These are phyloP conservation scores for Cladophialophora carrionii DNA, from an alignment of 2,329 filamentous ascomycete species.

Conservation along the genomic window DNA sequence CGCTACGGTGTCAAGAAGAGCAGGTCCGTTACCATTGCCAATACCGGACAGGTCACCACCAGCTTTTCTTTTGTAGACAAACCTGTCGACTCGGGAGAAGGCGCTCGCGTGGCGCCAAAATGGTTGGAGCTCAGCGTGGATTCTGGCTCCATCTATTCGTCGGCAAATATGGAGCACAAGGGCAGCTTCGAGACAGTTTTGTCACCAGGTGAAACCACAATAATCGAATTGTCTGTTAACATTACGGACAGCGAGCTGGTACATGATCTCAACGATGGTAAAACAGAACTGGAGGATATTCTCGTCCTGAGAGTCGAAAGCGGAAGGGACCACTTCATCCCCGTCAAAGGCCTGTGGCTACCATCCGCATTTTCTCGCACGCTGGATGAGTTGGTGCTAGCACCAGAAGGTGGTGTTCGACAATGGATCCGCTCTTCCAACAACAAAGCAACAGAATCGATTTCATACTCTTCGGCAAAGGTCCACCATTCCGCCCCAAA, in stretches of 20 bases:
- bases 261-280: conserved; percentile 70
- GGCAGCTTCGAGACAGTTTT: conserved; percentile 61
- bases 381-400: conserved; percentile 82
- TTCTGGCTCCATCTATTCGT: conserved; percentile 38
- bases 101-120: conserved; percentile 49
- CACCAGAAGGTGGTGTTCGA: conserved; percentile 78
- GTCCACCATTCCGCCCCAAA: conserved; percentile 75
- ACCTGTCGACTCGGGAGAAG: conserved; percentile 28
- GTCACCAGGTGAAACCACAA: conserved; percentile 80
- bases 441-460: conserved; percentile 35
- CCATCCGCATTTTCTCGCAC: conserved; percentile 82
- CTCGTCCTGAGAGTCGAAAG: conserved; percentile 80
- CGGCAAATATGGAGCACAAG: conserved; percentile 40
- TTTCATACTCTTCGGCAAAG: conserved; percentile 32
- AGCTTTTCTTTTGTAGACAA: conserved; percentile 76
- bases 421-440: conserved; percentile 60
- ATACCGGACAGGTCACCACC: conserved; percentile 82
- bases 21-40: conserved; percentile 79
- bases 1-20: conserved; percentile 68
- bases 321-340: conserved; percentile 90
- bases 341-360: conserved; percentile 75
- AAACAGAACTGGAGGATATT: conserved; percentile 74
- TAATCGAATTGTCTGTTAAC: conserved; percentile 68
- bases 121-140: conserved; percentile 76
- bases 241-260: conserved; percentile 68